These are phyloP conservation scores for Inonotus obliquus DNA, from an alignment of 1,284 basidiomycete species.

Conservation along the genomic window DNA sequence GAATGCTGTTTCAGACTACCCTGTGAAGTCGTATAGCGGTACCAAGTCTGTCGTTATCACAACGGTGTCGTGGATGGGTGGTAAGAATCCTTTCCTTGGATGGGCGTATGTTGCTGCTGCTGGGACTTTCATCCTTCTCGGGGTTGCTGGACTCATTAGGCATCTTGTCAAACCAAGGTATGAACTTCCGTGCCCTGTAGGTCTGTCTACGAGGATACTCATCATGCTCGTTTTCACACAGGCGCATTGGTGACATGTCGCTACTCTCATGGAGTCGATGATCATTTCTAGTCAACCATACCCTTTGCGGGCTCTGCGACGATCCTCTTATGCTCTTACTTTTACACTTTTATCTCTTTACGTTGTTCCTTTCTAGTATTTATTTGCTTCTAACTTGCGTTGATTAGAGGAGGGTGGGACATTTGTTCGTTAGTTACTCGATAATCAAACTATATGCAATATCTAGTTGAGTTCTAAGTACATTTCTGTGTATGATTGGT, in stretches of 20 bases:
- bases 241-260: slow-evolving; percentile 79
- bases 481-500: neutral
- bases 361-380: neutral
- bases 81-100: slow-evolving; percentile 95
- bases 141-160: slow-evolving; percentile 83
- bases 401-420: neutral
- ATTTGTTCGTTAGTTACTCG: neutral
- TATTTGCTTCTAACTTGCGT: neutral
- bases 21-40: slow-evolving; percentile 86
- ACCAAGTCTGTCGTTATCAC: slow-evolving; percentile 97
- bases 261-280: slow-evolving; percentile 82
- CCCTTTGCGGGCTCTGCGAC: neutral
- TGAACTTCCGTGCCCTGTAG: slow-evolving; percentile 31
- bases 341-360: neutral
- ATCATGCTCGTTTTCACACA: slow-evolving; percentile 26
- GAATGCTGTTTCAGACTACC: slow-evolving; percentile 67
- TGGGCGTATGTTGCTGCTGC: slow-evolving; percentile 95
- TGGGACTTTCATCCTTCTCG: slow-evolving; percentile 83
- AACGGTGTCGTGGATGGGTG: slow-evolving; percentile 97
- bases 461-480: neutral
- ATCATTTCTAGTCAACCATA: neutral
- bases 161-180: slow-evolving; percentile 92
- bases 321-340: neutral
- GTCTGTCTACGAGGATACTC: slow-evolving; percentile 3
- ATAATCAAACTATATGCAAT: neutral